phyloP scores from a whole-genome alignment of 2,329 filamentous ascomycete species.

The Diplodia intermedia region DNA sequence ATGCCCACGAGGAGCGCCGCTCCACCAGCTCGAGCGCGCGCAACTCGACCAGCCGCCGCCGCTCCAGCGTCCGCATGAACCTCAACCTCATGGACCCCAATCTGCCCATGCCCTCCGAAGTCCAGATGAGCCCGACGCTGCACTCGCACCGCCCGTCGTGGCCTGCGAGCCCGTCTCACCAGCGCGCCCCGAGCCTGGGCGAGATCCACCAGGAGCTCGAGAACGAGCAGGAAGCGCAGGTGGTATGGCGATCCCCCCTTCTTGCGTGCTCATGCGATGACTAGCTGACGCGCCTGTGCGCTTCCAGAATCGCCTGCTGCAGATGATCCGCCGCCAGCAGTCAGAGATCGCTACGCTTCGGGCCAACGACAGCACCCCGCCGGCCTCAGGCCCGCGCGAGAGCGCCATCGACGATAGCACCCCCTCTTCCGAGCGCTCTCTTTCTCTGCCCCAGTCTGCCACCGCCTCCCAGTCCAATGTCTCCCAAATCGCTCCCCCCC shows the following conservation, averaged over 20 bases:
- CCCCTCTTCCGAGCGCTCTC: constrained; percentile 55
- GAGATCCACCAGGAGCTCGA: constrained; percentile 81
- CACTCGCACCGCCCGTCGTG: constrained; percentile 39
- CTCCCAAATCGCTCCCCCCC: constrained; percentile 52
- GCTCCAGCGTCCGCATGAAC: constrained; percentile 75
- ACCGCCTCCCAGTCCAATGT: constrained; percentile 44
- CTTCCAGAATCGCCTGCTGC: constrained; percentile 72
- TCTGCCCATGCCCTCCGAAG: constrained; percentile 72
- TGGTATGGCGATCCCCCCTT: constrained; percentile 57
- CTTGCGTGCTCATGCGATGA: not conserved
- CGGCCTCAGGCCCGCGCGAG: constrained; percentile 43
- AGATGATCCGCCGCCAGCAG: constrained; percentile 79
- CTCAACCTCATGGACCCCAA: constrained; percentile 75
- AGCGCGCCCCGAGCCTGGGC: constrained; percentile 73
- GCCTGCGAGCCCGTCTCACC: constrained; percentile 66
- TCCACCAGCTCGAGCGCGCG: constrained; percentile 60
- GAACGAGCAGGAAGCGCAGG: constrained; percentile 79
- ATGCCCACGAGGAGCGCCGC: constrained; percentile 70
- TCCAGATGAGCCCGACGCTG: constrained; percentile 59
- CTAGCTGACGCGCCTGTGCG: not conserved
- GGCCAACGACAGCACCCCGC: constrained; percentile 40
- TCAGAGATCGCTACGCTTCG: constrained; percentile 69
- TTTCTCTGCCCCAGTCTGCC: constrained; percentile 52
- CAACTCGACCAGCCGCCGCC: constrained; percentile 59
- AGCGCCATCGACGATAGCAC: constrained; percentile 58